Evolutionary conservation across 176 grass and related monocot species (phyloP).

Genomic region (Rhipidocladum racemiflorum): DNA sequence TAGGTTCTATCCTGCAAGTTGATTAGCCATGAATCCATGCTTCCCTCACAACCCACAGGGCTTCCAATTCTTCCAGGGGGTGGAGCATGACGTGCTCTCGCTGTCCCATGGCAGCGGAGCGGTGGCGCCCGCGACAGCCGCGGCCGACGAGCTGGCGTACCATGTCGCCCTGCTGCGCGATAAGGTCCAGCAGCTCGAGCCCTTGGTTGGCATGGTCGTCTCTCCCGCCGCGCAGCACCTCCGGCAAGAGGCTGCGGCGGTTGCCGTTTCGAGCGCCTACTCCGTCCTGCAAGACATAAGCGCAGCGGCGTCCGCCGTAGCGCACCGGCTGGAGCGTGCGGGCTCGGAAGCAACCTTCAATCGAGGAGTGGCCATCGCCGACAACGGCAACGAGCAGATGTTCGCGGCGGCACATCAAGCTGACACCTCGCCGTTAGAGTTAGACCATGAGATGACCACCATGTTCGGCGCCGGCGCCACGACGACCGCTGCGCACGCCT

Average conservation of each 20-base stretch:
- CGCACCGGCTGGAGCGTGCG: background rate
- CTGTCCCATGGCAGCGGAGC: background rate
- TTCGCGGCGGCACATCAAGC: background rate
- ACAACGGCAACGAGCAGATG: background rate
- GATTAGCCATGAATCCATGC: background rate
- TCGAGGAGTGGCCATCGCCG: background rate
- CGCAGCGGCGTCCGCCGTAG: background rate
- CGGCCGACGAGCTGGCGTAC: background rate
- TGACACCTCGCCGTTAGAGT: background rate
- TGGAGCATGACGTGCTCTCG: background rate
- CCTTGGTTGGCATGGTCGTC: slow-evolving; percentile 12
- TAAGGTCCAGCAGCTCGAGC: slow-evolving; percentile 26
- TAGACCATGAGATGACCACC: background rate
- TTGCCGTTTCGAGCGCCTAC: background rate
- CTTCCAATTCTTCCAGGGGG: background rate
- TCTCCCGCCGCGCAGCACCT: background rate
- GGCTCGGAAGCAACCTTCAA: background rate
- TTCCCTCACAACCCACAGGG: background rate
- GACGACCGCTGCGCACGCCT: too few relatives aligned
- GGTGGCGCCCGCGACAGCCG: background rate
- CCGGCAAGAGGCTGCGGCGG: background rate
- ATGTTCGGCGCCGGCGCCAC: slow-evolving; percentile 22
- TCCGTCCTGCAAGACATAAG: background rate
- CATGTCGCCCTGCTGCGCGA: background rate
- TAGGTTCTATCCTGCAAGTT: background rate